phyloP scores from a whole-genome alignment of 1,284 basidiomycete species.

The Xanthoconium separans region DNA sequence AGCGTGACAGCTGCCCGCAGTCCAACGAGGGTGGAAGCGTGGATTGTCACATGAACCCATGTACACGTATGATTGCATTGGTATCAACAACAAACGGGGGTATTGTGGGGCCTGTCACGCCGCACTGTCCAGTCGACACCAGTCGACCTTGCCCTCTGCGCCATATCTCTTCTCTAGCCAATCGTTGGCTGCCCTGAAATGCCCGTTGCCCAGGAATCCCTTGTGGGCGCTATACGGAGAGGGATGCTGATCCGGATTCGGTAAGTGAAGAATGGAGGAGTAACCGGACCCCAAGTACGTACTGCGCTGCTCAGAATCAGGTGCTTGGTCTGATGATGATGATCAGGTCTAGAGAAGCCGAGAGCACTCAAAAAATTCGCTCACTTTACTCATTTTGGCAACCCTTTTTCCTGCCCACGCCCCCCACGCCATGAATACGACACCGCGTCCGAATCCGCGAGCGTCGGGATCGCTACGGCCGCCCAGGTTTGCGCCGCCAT shows the following conservation, averaged over 20 bases:
- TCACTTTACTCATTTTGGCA: slow-evolving; percentile 74
- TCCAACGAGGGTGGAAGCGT: slow-evolving; percentile 17
- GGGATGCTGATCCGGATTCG: slow-evolving; percentile 58
- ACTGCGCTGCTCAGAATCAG: slow-evolving; percentile 82
- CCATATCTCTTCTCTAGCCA: slow-evolving; percentile 82
- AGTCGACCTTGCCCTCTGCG: slow-evolving; percentile 67
- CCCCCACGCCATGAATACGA: slow-evolving; percentile 92
- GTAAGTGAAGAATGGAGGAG: slow-evolving; percentile 22
- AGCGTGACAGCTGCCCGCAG: slow-evolving; percentile 15
- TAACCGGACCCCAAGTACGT: slow-evolving; percentile 31
- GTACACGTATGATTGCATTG: slow-evolving; percentile 21
- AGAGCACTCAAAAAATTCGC: slow-evolving; percentile 23
- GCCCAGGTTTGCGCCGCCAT: slow-evolving; percentile 72
- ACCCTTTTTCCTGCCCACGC: slow-evolving; percentile 85
- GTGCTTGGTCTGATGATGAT: slow-evolving; percentile 66
- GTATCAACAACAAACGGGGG: slow-evolving; percentile 29
- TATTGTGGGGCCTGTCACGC: slow-evolving; percentile 21
- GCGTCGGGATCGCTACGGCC: slow-evolving; percentile 38
- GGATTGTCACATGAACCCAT: slow-evolving; percentile 15
- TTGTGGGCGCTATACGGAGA: slow-evolving; percentile 78
- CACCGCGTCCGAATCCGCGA: slow-evolving; percentile 61
- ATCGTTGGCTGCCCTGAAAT: slow-evolving; percentile 85
- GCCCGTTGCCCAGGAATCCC: slow-evolving; percentile 90
- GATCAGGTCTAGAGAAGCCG: slow-evolving; percentile 22
- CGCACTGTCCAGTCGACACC: slow-evolving; percentile 54